Percentiles rank a stretch among this genome's conserved stretches.
Conservation (phyloP, 306 rosid genomes). For the Mimosa pudica region DNA sequence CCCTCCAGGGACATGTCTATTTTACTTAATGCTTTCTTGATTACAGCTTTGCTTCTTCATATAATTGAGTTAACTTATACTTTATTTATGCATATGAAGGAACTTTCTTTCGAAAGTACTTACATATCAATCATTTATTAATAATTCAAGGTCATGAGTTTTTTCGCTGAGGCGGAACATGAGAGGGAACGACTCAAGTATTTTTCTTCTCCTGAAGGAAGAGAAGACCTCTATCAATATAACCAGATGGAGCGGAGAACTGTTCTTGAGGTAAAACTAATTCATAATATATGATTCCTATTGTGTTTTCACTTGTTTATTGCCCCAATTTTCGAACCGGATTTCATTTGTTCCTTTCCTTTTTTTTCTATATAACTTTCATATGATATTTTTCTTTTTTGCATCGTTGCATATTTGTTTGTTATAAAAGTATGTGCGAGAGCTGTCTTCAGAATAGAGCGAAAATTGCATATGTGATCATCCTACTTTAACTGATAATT, state of each 20-base stretch:
- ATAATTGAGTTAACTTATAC: conserved; percentile 3
- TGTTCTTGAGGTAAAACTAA: conserved; percentile 77
- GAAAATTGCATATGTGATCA: not conserved
- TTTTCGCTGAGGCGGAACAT: conserved; percentile 73
- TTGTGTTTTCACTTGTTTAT: conserved; percentile 12
- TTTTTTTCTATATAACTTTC: not conserved
- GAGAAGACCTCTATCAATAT: conserved; percentile 94
- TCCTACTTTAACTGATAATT: not conserved
- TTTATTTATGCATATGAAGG: not conserved
- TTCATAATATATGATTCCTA: conserved; percentile 13
- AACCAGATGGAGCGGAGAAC: conserved; percentile 92
- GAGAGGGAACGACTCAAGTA: conserved; percentile 85
- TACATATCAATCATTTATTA: conserved; percentile 30
- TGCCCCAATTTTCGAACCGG: conserved; percentile 2
- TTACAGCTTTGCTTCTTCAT: conserved; percentile 14
- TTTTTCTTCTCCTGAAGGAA: conserved; percentile 96
- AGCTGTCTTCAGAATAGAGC: not conserved
- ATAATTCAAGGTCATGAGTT: conserved; percentile 78
- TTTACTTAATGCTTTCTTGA: not conserved
- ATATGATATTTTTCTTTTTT: conserved; percentile 11
- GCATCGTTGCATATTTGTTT: conserved; percentile 10
- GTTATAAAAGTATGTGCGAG: not conserved
- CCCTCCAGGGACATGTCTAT: not conserved
- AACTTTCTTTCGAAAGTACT: conserved; percentile 30
- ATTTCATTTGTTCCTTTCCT: not conserved